These are phyloP conservation scores for Talaromyces sp. DNA, from an alignment of 2,329 filamentous ascomycete genomes.

Conservation along the genomic window DNA sequence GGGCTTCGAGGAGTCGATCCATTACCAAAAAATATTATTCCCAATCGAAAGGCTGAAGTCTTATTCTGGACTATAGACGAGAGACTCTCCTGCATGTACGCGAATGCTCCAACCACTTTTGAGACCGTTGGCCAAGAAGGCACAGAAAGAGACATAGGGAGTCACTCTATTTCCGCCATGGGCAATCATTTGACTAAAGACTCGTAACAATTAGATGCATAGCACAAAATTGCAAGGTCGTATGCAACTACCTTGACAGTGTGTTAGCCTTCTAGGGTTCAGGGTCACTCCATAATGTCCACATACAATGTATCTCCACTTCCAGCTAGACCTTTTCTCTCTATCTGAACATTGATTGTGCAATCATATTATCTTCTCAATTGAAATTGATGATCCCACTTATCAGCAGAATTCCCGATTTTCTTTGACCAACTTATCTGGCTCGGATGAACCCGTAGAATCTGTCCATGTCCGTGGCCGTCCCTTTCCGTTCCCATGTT, in stretches of 20 bases:
- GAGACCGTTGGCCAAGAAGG: conserved; percentile 8
- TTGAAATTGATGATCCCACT: not conserved
- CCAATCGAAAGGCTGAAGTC: not conserved
- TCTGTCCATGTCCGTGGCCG: not conserved
- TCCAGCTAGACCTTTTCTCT: too few relatives aligned
- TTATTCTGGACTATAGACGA: not conserved
- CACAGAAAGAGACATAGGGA: conserved; percentile 9
- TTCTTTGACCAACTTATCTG: not conserved
- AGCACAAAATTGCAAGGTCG: too few relatives aligned
- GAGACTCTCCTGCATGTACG: not conserved
- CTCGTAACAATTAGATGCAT: too few relatives aligned
- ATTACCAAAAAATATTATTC: not conserved
- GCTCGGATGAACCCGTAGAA: not conserved
- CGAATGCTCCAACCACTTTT: too few relatives aligned
- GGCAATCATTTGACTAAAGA: conserved; percentile 1
- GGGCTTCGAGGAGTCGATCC: conserved; percentile 2
- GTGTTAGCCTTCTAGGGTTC: too few relatives aligned
- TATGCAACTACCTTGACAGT: too few relatives aligned
- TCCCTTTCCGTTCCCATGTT: not conserved
- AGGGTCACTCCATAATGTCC: not conserved
- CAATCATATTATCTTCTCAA: not conserved
- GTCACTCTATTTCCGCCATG: not conserved
- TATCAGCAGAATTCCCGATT: not conserved
- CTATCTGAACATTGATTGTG: not conserved
- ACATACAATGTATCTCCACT: not conserved